Base-by-base conservation (phyloP, 2,329 filamentous ascomycete species). In the Lojkania enalia region DNA sequence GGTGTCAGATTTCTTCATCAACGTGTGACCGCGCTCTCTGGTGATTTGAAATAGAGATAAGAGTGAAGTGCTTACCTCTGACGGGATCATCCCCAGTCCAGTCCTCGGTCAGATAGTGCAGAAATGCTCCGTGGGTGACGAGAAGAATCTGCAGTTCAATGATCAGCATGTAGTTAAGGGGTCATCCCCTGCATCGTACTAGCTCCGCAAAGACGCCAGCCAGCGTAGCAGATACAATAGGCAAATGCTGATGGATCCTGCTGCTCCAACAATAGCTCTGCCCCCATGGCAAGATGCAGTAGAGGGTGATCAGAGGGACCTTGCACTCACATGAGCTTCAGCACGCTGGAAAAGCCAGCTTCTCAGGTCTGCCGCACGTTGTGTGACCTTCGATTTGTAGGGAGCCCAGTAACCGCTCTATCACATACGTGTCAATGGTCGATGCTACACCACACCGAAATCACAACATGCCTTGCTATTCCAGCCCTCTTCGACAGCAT, bases 91-190 rank as follows among this genome's bases (percentile, higher is more conserved):
- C 52, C 14, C 27, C 86, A 42, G 82, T 76, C 82, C 85, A 95
- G 60, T 95, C 90, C 55, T 90, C 82, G 0, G 88, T 94, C 51
- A 96, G 73, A 60, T 89, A 95, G 67, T 96, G 90, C 58, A 95
- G 66, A 57, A 91, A 87, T 1, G 87, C 88, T 1, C 90, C 90
- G 60, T 95, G 90, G 2, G 88, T 86, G 5, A 95, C 88, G 2
- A 90, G 77, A 0, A 86, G 82, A 20, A 95, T 80, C 56, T 92
- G 80, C 58, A 27, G n/a, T n/a, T n/a, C n/a, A n/a, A n/a, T n/a
- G n/a, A n/a, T n/a, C 87, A 83, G 25, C 25, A 57, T 82, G 78
- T 3, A 23, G 12, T 23, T 20, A 39, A 36, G 3, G 15, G 71
- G 71, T 18, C n/a, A 74, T 60, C 7, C 52, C 60, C 56, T 71